Conservation (phyloP, 345 rosid species). For the rapeseed (Brassica napus) region DNA sequence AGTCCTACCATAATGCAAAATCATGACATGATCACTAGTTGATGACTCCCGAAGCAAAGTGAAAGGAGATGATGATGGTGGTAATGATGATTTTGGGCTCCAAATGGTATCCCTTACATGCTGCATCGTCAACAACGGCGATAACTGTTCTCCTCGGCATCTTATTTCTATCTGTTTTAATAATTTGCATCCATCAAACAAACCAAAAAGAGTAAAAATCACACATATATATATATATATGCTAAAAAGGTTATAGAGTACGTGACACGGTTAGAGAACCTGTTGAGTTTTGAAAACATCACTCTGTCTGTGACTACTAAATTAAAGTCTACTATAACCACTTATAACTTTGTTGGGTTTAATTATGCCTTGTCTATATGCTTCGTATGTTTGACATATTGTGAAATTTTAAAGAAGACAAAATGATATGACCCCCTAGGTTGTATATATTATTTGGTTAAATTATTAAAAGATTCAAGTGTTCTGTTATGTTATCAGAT, state of each 20-base stretch:
- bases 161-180: slow-evolving; percentile 79
- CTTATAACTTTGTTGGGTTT: not conserved
- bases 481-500: too few relatives aligned
- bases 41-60: slow-evolving; percentile 66
- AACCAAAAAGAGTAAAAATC: slow-evolving; percentile 3
- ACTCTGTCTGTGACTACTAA: too few relatives aligned
- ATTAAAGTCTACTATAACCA: too few relatives aligned
- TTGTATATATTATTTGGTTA: too few relatives aligned
- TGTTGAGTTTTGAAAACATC: too few relatives aligned
- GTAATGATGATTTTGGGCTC: slow-evolving; percentile 64
- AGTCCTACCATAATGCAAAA: slow-evolving; percentile 78
- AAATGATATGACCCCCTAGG: too few relatives aligned
- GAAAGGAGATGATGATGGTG: slow-evolving; percentile 34
- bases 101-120: slow-evolving; percentile 91
- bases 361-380: too few relatives aligned
- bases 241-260: too few relatives aligned
- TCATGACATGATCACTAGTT: slow-evolving; percentile 75
- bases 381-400: too few relatives aligned
- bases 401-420: too few relatives aligned
- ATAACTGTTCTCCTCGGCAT: slow-evolving; percentile 85
- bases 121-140: slow-evolving; percentile 77
- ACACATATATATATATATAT: not conserved
- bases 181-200: slow-evolving; percentile 12
- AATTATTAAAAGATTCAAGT: too few relatives aligned
- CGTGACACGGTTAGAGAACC: too few relatives aligned